Base-by-base conservation (phyloP, 176 grass and related monocot genomes). In the Aegilops bicornis region DNA sequence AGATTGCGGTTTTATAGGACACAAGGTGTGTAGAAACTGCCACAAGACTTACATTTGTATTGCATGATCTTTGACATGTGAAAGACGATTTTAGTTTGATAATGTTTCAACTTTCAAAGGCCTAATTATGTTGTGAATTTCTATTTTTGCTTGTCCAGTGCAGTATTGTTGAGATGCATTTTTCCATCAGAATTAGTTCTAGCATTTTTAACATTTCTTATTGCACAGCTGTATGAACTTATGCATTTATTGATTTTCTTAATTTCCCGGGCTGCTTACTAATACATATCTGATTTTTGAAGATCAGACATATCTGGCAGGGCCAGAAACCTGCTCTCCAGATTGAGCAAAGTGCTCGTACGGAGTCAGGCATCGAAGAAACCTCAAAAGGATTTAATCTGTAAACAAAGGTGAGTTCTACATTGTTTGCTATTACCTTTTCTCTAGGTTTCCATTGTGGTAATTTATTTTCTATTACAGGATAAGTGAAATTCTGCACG, bases 231-330 rank as follows among this genome's bases (percentile, higher is more conserved):
- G 27, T 56, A 35, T 63, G 37, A 74, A 68, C 64, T 82, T 80
- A 20, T 61, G 47, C 50, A 63, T 31, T 14, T 71, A 63, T 81
- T 15, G 27, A 47, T 63, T 23, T 59, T 50, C 67, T 77, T 71
- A 69, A 29, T 94, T 85, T 72, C 78, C 85, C 77, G 80, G 64
- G 66, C 62, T 83, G 64, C 71, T 83, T 90, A 85, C 84, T 90
- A 69, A 50, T 86, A 86, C 71, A 82, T 85, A 89, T 88, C 88
- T 93, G 77, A 83, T 96, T 90, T 92, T 90, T 92, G 89, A 94
- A 94, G 76, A 94, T 96, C 92, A 99, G 97, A 94, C 86, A 91
- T 99, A 91, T 96, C 94, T 86, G 91, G 91, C 84, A 99, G 83
- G 89, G 94, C 97, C 19, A 94, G 84, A 78, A 79, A 85, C 47